Percentiles rank a stretch among this genome's conserved stretches.
Evolutionary conservation across 306 rosid species (phyloP).

Genomic region (Medicago lupulina): DNA sequence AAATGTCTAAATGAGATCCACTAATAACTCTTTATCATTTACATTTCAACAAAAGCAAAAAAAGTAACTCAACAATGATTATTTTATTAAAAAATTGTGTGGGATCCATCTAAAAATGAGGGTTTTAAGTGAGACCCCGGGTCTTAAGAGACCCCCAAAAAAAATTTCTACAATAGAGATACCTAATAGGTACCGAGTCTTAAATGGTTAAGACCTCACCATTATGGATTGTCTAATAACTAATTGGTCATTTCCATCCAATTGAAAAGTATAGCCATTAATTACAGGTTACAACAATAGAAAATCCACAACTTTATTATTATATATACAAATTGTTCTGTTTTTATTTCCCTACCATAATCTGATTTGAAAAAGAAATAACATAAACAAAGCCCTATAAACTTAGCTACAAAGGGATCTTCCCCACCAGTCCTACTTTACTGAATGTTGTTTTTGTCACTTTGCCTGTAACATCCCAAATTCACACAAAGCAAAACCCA

Average conservation of each 20-base stretch:
- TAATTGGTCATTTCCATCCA: constrained; percentile 33
- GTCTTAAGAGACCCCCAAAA: too few species aligned
- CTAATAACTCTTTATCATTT: too few species aligned
- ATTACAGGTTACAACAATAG: constrained; percentile 28
- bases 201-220: too few species aligned
- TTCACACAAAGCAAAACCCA: constrained; percentile 54
- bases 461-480: constrained; percentile 46
- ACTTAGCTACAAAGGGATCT: constrained; percentile 56
- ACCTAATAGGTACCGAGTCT: too few species aligned
- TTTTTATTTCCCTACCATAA: constrained; percentile 33
- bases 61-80: too few species aligned
- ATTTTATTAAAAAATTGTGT: too few species aligned
- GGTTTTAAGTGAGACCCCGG: too few species aligned
- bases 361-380: constrained; percentile 57
- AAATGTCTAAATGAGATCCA: too few species aligned
- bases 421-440: constrained; percentile 51
- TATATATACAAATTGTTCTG: constrained; percentile 21
- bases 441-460: constrained; percentile 53
- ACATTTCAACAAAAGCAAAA: too few species aligned
- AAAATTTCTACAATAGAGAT: too few species aligned
- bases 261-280: constrained; percentile 5
- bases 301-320: constrained; percentile 36
- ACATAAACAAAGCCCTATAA: constrained; percentile 60
- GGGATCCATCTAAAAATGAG: too few species aligned
- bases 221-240: too few species aligned